A percentile compares a stretch with the other conserved stretches of the same genome.
Evolutionary conservation across 306 rosid species (phyloP).

Genomic region (Cucumis sativus): DNA sequence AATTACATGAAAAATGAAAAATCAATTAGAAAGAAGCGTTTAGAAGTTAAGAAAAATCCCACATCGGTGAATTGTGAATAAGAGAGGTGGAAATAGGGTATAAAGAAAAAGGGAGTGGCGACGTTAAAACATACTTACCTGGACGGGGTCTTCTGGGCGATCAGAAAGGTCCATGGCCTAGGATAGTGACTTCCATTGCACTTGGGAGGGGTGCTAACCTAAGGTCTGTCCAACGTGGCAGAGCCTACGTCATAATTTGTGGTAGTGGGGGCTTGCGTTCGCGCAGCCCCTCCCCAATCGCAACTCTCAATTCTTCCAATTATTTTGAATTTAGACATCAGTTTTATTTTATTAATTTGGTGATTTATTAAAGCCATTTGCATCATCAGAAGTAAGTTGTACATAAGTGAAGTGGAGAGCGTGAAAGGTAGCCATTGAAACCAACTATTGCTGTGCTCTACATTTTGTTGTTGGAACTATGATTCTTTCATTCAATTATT

Average conservation of each 20-base stretch:
- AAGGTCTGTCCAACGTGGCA: conserved; percentile 28
- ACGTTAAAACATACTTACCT: neutral
- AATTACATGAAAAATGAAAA: too few species aligned
- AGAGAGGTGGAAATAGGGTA: neutral
- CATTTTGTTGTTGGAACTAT: too few species aligned
- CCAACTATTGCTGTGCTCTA: too few species aligned
- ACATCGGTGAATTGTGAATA: neutral
- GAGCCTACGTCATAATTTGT: conserved; percentile 53
- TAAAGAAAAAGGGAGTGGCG: neutral
- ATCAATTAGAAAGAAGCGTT: too few species aligned
- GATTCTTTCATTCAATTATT: too few species aligned
- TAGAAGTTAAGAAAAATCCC: neutral
- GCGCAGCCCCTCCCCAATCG: conserved; percentile 31
- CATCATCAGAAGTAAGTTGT: too few species aligned
- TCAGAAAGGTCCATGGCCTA: neutral
- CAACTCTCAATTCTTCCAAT: too few species aligned
- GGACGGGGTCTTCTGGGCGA: neutral
- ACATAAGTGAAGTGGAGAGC: too few species aligned
- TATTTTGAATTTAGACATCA: too few species aligned
- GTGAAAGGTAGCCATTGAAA: too few species aligned
- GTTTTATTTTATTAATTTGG: too few species aligned
- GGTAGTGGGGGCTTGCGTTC: conserved; percentile 40
- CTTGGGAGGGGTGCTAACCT: conserved; percentile 12
- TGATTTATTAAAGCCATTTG: too few species aligned
- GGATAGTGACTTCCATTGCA: neutral